Base-by-base conservation (phyloP, 1,284 basidiomycete genomes). In the Rhodofomes roseus region DNA sequence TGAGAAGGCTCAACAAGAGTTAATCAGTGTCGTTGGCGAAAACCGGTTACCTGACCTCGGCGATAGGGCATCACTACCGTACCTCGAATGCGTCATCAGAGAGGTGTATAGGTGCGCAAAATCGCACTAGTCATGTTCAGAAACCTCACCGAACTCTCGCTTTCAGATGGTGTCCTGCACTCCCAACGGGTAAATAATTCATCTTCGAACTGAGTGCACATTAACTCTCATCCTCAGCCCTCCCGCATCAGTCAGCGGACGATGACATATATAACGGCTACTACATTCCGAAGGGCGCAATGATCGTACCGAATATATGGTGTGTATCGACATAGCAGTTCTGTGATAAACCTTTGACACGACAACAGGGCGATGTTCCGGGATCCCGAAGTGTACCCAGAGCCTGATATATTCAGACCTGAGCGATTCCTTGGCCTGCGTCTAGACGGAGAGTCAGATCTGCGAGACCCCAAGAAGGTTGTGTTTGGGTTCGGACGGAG, bases 11-110 rank as follows among this genome's bases (percentile, higher is more conserved):
- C 74, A 73, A 54, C 63, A 58, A 23, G 72, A 76, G 55, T 54
- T 76, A 14, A 74, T 76, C 56, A 29, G 54, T 1, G 67, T 76
- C 11, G 63, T 74, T 29, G 71, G 71, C 1, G 54, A 56, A 2
- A 55, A 66, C 6, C 63, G 74, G 16, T 58, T 76, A 6, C 76
- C 77, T 0, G 60, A 59, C 4, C 69, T 73, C 37, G 58, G 56
- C 5, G 76, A 77, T 48, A 34, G 65, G 14, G 59, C 60, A 8
- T 41, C 57, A 2, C 61, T 77, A 8, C 71, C 73, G 1, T 76
- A 75, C 57, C 56, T 76, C 18, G 58, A 66, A 11, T 72, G 71
- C 0, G 51, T 74, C 5, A 61, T 74, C 11, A 71, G 72, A 58
- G 77, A 78, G 60, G 60, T 68, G 1, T 52, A 71, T 41, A 59